Base-by-base conservation (phyloP, 2,329 filamentous ascomycete species). In the Elsinoe fawcettii region DNA sequence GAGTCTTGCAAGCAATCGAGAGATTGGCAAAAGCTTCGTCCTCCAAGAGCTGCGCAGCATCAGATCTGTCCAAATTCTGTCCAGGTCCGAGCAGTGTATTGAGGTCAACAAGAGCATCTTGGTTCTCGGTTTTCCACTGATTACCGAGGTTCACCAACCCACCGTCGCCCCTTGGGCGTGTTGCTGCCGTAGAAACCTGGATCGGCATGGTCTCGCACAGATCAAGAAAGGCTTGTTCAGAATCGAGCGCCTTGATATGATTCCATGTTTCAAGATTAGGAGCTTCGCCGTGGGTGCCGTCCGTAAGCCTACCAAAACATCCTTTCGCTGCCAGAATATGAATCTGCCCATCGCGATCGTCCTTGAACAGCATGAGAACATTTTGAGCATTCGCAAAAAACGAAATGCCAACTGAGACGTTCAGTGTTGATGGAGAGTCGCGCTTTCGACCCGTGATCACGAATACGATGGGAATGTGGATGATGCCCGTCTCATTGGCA, bases 301-400 rank as follows among this genome's bases (percentile, higher is more conserved):
- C 44, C n/a, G 9, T 23, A 2, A 49, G 44, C 16, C 23, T 5
- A 18, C 23, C 3, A 30, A 49, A 49, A 12, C 23, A 34, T n/a
- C 44, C 44, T 18, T 49, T 49, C 7, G 44, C 44, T n/a, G 44
- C 44, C 12, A 49, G 25, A 9, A 49, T 34, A 18, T 30, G 32
- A 34, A 49, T 27, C 5, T n/a, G 5, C 30, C 44, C 27, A 49
- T 12, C 32, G 6, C 7, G 5, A 8, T 6, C 12, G 18, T 49
- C 44, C 25, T 49, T 49, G 44, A 49, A 49, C 1, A 49, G 27
- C 2, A 49, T 12, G 3, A 49, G 27, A 12, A 49, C 44, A 30
- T 49, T 23, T 6, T 12, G n/a, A 49, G 44, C 44, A 49, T 49
- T 49, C 6, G 44, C 44, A n/a, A 49, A 30, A n/a, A 49, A 49